A percentile compares a stretch with the other conserved stretches of the same genome.
These are phyloP conservation scores for Grifola frondosa DNA, from an alignment of 1,284 basidiomycete species.

Conservation along the genomic window DNA sequence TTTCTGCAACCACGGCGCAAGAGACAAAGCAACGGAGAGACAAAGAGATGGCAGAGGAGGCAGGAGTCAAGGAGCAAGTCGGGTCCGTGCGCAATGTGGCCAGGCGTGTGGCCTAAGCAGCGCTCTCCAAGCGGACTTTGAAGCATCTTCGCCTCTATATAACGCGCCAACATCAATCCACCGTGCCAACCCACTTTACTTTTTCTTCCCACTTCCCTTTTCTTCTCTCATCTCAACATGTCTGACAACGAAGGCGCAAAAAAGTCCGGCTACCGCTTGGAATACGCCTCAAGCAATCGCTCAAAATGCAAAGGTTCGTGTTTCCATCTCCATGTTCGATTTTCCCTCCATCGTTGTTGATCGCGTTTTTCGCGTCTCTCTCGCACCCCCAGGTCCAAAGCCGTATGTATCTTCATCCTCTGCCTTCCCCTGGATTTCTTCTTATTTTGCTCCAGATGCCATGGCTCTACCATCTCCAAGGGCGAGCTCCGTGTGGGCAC, in stretches of 20 bases:
- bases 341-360: constrained; percentile 20
- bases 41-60: neutral
- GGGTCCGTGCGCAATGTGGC: constrained; percentile 26
- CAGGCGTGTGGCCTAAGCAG: constrained; percentile 22
- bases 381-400: constrained; percentile 58
- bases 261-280: constrained; percentile 72
- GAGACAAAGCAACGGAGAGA: neutral
- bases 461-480: constrained; percentile 72
- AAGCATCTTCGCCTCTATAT: constrained; percentile 27
- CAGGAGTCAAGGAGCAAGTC: constrained; percentile 2
- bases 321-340: constrained; percentile 18
- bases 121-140: constrained; percentile 35
- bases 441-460: constrained; percentile 16
- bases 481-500: constrained; percentile 73
- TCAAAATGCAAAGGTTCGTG: constrained; percentile 81
- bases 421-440: constrained; percentile 9
- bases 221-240: constrained; percentile 39
- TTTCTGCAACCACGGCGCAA: neutral
- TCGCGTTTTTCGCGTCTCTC: constrained; percentile 30
- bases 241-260: constrained; percentile 55
- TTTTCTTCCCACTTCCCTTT: constrained; percentile 20
- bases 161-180: constrained; percentile 22
- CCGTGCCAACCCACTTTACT: constrained; percentile 13
- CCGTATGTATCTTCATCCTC: constrained; percentile 65
- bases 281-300: constrained; percentile 66